Conservation (phyloP, 1,284 basidiomycete species). For the Ganoderma sinense region DNA sequence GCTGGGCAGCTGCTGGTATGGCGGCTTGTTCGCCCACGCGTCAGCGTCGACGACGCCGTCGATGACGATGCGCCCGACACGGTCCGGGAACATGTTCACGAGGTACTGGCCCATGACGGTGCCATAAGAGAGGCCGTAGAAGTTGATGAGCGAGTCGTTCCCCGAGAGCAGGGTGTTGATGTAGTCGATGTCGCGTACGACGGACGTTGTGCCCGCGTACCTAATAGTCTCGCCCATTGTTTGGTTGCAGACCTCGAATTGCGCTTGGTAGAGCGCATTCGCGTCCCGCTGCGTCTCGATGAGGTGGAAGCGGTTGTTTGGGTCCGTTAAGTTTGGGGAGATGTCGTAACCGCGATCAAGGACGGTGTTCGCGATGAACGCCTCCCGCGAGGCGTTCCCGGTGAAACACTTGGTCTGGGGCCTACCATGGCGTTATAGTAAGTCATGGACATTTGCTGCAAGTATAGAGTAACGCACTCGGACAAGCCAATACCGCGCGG, state of each 20-base stretch:
- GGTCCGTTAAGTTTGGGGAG: conserved; percentile 38
- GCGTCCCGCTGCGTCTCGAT: conserved; percentile 44
- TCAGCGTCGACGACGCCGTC: conserved; percentile 37
- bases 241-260: conserved; percentile 46
- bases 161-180: conserved; percentile 50
- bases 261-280: conserved; percentile 43
- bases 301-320: conserved; percentile 38
- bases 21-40: conserved; percentile 42
- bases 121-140: conserved; percentile 37
- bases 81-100: conserved; percentile 36
- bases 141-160: conserved; percentile 45
- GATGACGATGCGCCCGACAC: conserved; percentile 35
- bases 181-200: conserved; percentile 52
- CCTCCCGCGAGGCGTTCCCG: conserved; percentile 32
- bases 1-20: conserved; percentile 41
- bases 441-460: no score
- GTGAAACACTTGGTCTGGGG: conserved; percentile 47
- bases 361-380: conserved; percentile 48
- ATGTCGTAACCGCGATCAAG: conserved; percentile 47
- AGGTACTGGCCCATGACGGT: conserved; percentile 38
- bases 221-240: conserved; percentile 48
- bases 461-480: conserved; percentile 30
- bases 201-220: conserved; percentile 53
- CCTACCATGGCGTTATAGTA: conserved; percentile 24
- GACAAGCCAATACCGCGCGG: conserved; percentile 50